Evolutionary conservation across 768 basidiomycete genomes (phyloP).

Genomic region (Lactarius hatsudake): DNA sequence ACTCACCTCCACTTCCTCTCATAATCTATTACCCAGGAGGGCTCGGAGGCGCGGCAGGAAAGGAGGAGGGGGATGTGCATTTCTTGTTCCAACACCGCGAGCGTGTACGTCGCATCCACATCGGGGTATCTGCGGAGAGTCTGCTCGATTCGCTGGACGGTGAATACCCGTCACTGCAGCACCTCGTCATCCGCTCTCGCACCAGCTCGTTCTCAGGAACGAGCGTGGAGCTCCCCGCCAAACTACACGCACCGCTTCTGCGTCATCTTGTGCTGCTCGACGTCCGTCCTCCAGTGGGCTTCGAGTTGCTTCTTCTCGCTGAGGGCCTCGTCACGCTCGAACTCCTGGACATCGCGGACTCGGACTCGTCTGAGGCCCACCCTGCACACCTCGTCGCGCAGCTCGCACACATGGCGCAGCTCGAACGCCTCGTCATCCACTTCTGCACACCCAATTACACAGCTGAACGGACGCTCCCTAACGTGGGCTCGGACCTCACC

Average conservation of each 20-base stretch:
- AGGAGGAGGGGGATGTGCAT: neutral
- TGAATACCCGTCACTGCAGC: neutral
- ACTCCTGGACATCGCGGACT: neutral
- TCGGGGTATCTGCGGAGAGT: neutral
- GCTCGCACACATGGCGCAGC: neutral
- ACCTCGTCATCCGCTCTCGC: neutral
- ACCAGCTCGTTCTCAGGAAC: no score
- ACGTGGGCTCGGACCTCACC: neutral
- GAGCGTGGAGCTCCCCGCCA: neutral
- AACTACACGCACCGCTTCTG: neutral
- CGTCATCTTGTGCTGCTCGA: neutral
- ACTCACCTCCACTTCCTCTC: conserved; percentile 7
- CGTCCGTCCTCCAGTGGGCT: neutral
- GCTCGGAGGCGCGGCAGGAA: neutral
- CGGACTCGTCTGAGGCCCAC: neutral
- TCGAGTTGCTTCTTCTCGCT: neutral
- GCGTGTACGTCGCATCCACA: conserved; percentile 7
- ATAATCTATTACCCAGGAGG: conserved; percentile 4
- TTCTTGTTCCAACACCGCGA: neutral
- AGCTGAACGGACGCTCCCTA: neutral
- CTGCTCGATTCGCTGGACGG: conserved; percentile 1
- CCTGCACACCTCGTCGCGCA: neutral
- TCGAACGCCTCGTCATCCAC: conserved; percentile 2
- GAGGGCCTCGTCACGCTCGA: neutral
- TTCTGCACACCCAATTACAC: neutral